Percentiles rank a stretch among this genome's conserved stretches.
Evolutionary conservation across 2,329 filamentous ascomycete genomes (phyloP).

Genomic region (Aurifilum marmelostoma): DNA sequence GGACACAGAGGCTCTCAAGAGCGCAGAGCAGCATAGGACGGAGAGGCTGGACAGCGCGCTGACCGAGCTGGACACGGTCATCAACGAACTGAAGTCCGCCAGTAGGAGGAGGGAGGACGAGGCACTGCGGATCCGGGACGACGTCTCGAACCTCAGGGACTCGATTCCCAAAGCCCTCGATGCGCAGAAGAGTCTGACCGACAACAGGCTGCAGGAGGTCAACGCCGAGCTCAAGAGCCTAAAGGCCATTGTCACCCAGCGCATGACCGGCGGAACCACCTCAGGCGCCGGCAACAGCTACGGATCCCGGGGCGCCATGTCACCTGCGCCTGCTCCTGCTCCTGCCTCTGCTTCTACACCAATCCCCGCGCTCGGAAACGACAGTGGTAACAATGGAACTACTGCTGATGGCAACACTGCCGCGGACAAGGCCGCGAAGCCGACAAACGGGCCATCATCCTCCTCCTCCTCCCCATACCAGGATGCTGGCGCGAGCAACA

Average conservation of each 20-base stretch:
- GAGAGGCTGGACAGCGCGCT: slow-evolving; percentile 81
- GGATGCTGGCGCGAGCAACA: slow-evolving; percentile 40
- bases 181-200: slow-evolving; percentile 82
- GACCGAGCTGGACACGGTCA: slow-evolving; percentile 80
- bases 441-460: slow-evolving; percentile 30
- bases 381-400: slow-evolving; percentile 35
- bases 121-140: slow-evolving; percentile 80
- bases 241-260: slow-evolving; percentile 78
- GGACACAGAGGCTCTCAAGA: slow-evolving; percentile 87
- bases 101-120: slow-evolving; percentile 86
- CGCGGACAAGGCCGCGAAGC: slow-evolving; percentile 40
- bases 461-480: slow-evolving; percentile 35
- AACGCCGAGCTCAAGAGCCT: slow-evolving; percentile 87
- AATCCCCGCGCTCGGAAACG: slow-evolving; percentile 33
- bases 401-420: slow-evolving; percentile 33
- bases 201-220: slow-evolving; percentile 81
- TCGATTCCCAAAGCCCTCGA: slow-evolving; percentile 87
- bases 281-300: slow-evolving; percentile 38
- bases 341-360: slow-evolving; percentile 34
- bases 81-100: slow-evolving; percentile 79
- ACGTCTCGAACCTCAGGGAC: slow-evolving; percentile 80
- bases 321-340: slow-evolving; percentile 30
- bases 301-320: slow-evolving; percentile 35
- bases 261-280: slow-evolving; percentile 48
- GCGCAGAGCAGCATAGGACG: slow-evolving; percentile 81